These are phyloP conservation scores for Cyclanthera cordifolia DNA, from an alignment of 306 rosid genomes.

Conservation along the genomic window DNA sequence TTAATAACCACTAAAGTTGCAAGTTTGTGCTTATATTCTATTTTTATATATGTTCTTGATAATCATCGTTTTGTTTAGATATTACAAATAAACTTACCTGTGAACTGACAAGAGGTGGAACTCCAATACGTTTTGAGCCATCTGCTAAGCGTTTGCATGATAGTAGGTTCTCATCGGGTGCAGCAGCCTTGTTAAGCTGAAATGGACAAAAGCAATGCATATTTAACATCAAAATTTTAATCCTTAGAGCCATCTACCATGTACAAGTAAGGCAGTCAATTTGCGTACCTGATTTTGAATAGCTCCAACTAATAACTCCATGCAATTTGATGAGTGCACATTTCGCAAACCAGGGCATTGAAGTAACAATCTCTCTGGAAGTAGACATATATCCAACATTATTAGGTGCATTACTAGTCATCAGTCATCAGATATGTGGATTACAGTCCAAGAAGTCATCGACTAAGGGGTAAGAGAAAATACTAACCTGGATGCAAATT, in stretches of 20 bases:
- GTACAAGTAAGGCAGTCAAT: background rate
- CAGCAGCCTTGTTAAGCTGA: conserved; percentile 41
- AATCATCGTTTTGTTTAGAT: background rate
- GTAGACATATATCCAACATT: conserved; percentile 10
- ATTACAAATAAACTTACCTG: conserved; percentile 34
- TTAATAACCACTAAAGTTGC: background rate
- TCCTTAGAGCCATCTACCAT: conserved; percentile 5
- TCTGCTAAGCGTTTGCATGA: conserved; percentile 74
- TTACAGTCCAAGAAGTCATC: conserved; percentile 5
- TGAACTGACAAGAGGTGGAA: conserved; percentile 43
- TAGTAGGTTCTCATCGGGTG: conserved; percentile 35
- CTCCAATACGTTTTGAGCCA: conserved; percentile 82
- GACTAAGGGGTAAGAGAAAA: conserved; percentile 14
- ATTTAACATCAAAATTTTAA: conserved; percentile 6
- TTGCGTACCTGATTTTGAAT: conserved; percentile 63
- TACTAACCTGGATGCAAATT: conserved; percentile 79
- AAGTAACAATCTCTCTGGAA: conserved; percentile 71
- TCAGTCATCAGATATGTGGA: background rate
- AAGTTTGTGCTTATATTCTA: too few species aligned
- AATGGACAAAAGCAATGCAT: conserved; percentile 2
- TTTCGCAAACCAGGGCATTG: conserved; percentile 61
- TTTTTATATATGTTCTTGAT: background rate
- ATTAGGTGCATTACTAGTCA: background rate
- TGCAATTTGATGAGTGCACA: conserved; percentile 78
- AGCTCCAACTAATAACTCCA: conserved; percentile 39